These are phyloP conservation scores for Alloteropsis angusta DNA, from an alignment of 202 grass and related monocot genomes.

Conservation along the genomic window DNA sequence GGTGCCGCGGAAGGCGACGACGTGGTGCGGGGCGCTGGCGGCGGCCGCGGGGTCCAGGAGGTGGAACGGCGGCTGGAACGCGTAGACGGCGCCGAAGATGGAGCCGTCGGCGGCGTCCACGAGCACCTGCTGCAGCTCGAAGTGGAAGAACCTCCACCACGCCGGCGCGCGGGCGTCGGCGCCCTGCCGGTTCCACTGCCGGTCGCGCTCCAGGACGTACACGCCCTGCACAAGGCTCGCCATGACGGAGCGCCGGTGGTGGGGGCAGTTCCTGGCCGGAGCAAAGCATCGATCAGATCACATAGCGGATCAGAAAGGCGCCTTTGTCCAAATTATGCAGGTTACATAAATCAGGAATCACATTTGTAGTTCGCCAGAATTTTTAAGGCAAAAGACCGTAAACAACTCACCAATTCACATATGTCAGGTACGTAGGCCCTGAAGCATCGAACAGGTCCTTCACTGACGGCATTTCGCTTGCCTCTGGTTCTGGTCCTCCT, in stretches of 20 bases:
- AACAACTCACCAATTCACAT: conserved; percentile 43
- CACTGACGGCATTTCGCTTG: conserved; percentile 24
- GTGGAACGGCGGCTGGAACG: conserved; percentile 30
- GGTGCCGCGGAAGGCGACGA: conserved; percentile 66
- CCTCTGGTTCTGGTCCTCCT: background rate
- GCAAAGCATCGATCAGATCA: background rate
- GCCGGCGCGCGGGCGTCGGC: conserved; percentile 33
- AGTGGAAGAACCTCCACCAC: conserved; percentile 62
- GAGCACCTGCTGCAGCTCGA: conserved; percentile 34
- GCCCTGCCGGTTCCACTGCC: conserved; percentile 31
- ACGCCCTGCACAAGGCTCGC: conserved; percentile 53
- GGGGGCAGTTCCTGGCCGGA: conserved; percentile 42
- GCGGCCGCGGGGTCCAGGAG: background rate
- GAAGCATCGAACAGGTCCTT: conserved; percentile 52
- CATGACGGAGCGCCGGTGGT: conserved; percentile 47
- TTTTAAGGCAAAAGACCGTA: background rate
- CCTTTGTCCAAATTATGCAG: background rate
- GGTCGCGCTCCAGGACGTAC: conserved; percentile 53
- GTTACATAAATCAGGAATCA: background rate
- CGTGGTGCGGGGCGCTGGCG: conserved; percentile 32
- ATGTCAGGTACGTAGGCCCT: conserved; percentile 42
- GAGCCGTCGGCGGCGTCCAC: conserved; percentile 53
- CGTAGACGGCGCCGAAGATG: conserved; percentile 60
- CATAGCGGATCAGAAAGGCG: background rate
- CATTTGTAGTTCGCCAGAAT: background rate